phyloP scores from a whole-genome alignment of 306 rosid genomes.

The Potentilla sterilis region DNA sequence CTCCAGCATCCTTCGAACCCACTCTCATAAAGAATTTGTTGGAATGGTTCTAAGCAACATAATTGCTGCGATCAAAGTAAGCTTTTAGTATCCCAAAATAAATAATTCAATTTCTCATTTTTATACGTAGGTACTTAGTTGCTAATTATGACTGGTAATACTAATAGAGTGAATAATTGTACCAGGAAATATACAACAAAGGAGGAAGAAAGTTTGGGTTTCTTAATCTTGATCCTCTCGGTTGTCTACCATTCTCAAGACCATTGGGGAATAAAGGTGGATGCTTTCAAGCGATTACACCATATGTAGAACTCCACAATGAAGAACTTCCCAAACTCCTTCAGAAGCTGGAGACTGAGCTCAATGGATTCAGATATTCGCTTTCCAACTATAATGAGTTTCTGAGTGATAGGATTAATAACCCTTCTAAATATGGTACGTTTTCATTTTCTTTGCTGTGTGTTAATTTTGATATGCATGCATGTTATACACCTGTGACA shows the following conservation, averaged over 20 bases:
- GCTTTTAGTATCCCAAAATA: background rate
- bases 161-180: background rate
- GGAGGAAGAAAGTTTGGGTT: conserved; percentile 41
- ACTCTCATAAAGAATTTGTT: conserved; percentile 2
- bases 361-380: conserved; percentile 31
- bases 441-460: background rate
- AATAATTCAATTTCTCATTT: background rate
- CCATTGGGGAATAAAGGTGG: background rate
- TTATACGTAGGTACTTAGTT: background rate
- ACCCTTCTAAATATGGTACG: conserved; percentile 30
- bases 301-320: conserved; percentile 13
- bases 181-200: conserved; percentile 23
- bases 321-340: conserved; percentile 20
- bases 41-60: conserved; percentile 5
- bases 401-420: conserved; percentile 5
- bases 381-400: background rate
- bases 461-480: background rate
- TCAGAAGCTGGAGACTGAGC: conserved; percentile 2
- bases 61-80: background rate
- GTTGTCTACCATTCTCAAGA: conserved; percentile 13
- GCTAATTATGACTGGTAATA: background rate
- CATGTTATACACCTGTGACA: background rate
- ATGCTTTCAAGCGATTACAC: conserved; percentile 1
- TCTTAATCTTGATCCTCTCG: conserved; percentile 19
- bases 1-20: conserved; percentile 7